Evolutionary conservation across 805 yeast species (phyloP), one percentile per base, ranked within the genome.

Genomic region (Candida coleopterorum): DNA sequence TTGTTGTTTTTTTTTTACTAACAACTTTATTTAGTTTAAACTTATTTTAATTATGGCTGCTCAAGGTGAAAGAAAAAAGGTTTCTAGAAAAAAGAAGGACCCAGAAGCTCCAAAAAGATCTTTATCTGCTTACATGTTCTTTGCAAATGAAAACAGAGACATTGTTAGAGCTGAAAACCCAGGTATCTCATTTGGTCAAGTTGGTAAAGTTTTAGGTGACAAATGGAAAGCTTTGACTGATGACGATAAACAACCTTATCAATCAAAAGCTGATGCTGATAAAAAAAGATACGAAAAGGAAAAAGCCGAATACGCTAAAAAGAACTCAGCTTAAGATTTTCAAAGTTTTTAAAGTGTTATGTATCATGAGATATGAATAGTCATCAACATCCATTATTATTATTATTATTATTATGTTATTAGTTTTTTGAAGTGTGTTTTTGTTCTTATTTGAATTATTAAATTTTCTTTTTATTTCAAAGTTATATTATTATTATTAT

Each of bases 61-160:
- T 24, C 34, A 40, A 29, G 47, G 68, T 42, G 73, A 68, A 52
- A 68, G 58, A 51, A 67, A 63, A 58, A 68, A 60, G 48, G 40
- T 68, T 37, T 52, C 66, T 39, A 67, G 73, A 64, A 67, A 67
- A 56, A 68, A 67, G 70, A 68, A 68, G 72, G 95, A 86, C 66
- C 96, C 98, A 72, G 89, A 90, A 67, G 98, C 98, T 48, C 98
- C 98, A 65, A 93, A 93, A 86, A 86, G 97, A 70, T 87, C 97
- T 18, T 72, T 93, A 62, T 87, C 97, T 43, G 96, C 97, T 34
- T 93, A 90, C 81, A 89, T 93, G 97, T 90, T 86, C 79, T 93
- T 89, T 60, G 97, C 98, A 53, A 88, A 87, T 62, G 97, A 88
- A 59, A 85, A 85, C 77, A 89, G 98, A 75, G 97, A 90, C 68